These are phyloP conservation scores for Linanthus parryae DNA, from an alignment of 148 eudicot species.

Conservation along the genomic window DNA sequence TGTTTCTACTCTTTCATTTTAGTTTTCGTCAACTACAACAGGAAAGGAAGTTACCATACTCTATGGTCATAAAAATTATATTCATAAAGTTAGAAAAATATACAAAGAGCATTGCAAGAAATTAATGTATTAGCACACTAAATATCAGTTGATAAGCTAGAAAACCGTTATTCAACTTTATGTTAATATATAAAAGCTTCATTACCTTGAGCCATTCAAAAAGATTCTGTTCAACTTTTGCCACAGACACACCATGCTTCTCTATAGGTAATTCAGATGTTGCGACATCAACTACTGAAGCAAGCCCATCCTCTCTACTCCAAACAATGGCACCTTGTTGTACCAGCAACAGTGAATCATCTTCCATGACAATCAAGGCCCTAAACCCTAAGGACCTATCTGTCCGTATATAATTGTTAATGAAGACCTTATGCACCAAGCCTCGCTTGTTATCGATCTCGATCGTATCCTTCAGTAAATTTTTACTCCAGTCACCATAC, in stretches of 20 bases:
- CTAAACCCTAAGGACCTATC: conserved; percentile 88
- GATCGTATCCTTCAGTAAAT: conserved; percentile 65
- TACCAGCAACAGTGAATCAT: conserved; percentile 75
- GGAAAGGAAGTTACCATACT: no score
- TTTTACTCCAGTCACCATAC: conserved; percentile 45
- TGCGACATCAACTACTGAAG: conserved; percentile 80
- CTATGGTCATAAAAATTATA: no score
- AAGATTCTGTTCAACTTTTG: conserved; percentile 91
- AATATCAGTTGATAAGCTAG: no score
- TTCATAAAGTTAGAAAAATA: background rate
- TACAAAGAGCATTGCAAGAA: background rate
- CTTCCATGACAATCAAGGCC: conserved; percentile 98
- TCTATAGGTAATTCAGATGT: conserved; percentile 88
- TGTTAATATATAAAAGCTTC: conserved; percentile 1
- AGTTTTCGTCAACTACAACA: no score
- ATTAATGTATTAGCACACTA: no score
- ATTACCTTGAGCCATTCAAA: conserved; percentile 97
- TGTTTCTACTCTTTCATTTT: no score
- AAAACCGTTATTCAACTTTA: background rate
- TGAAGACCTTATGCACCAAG: conserved; percentile 70
- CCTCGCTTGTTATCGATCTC: conserved; percentile 66
- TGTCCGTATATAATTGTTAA: conserved; percentile 76
- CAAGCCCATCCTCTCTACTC: conserved; percentile 97
- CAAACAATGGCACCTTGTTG: conserved; percentile 98
- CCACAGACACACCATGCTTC: conserved; percentile 92